phyloP scores from a whole-genome alignment of 805 yeast species.

The Dipodascus geniculatus region DNA sequence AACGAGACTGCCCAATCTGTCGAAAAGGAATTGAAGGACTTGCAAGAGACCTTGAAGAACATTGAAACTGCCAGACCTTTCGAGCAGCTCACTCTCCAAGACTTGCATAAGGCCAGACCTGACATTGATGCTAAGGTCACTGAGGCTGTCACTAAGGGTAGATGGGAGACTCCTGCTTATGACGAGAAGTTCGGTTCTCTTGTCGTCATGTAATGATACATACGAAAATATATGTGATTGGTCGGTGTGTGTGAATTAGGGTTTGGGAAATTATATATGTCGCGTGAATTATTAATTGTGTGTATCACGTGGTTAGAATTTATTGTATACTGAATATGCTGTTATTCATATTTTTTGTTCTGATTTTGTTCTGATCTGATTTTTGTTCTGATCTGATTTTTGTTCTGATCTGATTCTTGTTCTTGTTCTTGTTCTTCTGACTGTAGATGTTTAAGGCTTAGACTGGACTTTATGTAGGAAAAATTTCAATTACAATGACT shows the following conservation, averaged over 20 bases:
- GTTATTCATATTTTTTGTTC: too few species aligned
- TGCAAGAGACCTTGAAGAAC: constrained; percentile 80
- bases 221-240: constrained; percentile 12
- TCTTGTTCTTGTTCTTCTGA: too few species aligned
- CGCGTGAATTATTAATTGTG: constrained; percentile 20
- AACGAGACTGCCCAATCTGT: constrained; percentile 85
- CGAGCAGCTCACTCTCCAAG: constrained; percentile 92
- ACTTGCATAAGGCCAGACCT: constrained; percentile 90
- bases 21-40: constrained; percentile 69
- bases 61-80: constrained; percentile 96
- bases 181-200: constrained; percentile 96
- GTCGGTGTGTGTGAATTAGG: constrained; percentile 7
- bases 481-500: too few species aligned
- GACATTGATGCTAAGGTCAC: constrained; percentile 93
- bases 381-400: too few species aligned
- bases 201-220: constrained; percentile 59
- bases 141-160: constrained; percentile 92
- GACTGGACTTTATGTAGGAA: too few species aligned
- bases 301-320: too few species aligned
- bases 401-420: too few species aligned
- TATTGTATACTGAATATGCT: too few species aligned
- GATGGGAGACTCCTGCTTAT: constrained; percentile 97
- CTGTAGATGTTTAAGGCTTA: too few species aligned
- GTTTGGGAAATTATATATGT: constrained; percentile 24
- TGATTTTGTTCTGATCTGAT: too few species aligned